Conservation (phyloP, 2,329 filamentous ascomycete genomes). For the Penicillium sp. region DNA sequence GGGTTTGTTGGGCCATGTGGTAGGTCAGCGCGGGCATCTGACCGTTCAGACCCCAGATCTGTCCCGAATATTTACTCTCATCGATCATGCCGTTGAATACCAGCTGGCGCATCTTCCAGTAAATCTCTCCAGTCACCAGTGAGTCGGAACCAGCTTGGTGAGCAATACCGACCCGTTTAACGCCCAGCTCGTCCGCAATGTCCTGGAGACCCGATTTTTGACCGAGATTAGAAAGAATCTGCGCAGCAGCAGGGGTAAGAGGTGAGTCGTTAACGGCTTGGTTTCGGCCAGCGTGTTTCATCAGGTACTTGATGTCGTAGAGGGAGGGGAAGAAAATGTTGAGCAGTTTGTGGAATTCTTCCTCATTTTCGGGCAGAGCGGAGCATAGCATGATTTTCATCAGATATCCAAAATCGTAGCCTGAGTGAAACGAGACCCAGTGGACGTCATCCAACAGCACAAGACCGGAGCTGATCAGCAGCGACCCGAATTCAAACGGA, state of each 20-base stretch:
- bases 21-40: constrained; percentile 54
- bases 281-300: constrained; percentile 76
- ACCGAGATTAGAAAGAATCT: constrained; percentile 77
- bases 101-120: constrained; percentile 84
- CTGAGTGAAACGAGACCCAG: constrained; percentile 97
- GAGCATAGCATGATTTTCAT: constrained; percentile 86
- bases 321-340: constrained; percentile 88
- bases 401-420: constrained; percentile 96
- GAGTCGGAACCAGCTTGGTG: constrained; percentile 94
- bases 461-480: constrained; percentile 86
- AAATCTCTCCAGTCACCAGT: constrained; percentile 85
- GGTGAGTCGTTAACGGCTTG: constrained; percentile 60
- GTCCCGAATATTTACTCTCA: constrained; percentile 71
- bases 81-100: constrained; percentile 80
- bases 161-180: constrained; percentile 77
- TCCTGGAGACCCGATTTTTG: constrained; percentile 89
- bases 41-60: constrained; percentile 86
- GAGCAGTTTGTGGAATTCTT: constrained; percentile 81
- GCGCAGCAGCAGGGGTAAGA: constrained; percentile 58
- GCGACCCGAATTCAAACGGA: constrained; percentile 76
- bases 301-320: constrained; percentile 95
- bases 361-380: constrained; percentile 79
- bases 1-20: constrained; percentile 46
- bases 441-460: constrained; percentile 81
- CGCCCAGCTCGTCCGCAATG: constrained; percentile 85